Conservation (phyloP, 108 stramenopile species). For the Nitzschia palea region DNA sequence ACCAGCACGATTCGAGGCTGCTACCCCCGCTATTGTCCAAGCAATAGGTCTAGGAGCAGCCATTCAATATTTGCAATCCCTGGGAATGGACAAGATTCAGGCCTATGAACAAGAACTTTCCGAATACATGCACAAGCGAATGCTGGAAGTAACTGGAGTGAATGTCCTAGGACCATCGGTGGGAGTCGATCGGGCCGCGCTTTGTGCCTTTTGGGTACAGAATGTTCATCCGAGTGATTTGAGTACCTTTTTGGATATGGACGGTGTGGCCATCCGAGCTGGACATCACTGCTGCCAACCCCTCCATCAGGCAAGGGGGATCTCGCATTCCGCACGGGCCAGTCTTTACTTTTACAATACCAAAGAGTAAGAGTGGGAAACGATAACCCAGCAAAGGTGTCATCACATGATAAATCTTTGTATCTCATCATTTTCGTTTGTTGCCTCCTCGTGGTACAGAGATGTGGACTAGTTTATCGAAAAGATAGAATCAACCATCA, state of each 20-base stretch:
- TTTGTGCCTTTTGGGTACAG: conserved; percentile 85
- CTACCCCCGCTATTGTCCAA: conserved; percentile 95
- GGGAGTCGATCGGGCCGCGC: conserved; percentile 54
- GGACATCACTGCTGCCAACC: conserved; percentile 99
- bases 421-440: no score
- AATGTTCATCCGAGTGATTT: conserved; percentile 93
- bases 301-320: conserved; percentile 85
- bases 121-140: conserved; percentile 69
- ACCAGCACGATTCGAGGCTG: conserved; percentile 94
- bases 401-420: no score
- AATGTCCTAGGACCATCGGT: conserved; percentile 75
- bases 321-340: conserved; percentile 83
- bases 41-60: conserved; percentile 93
- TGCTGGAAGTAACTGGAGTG: conserved; percentile 75
- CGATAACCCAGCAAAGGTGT: no score
- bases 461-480: conserved; percentile 83
- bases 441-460: no score
- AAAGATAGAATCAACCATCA: conserved; percentile 62
- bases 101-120: conserved; percentile 86
- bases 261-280: conserved; percentile 93
- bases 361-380: conserved; percentile 74
- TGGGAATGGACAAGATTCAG: conserved; percentile 89
- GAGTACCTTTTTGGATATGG: conserved; percentile 93
- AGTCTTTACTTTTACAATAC: conserved; percentile 91
- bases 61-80: conserved; percentile 72